Base-by-base conservation (phyloP, 495 filamentous ascomycete genomes). In the Ramalina peruviana region DNA sequence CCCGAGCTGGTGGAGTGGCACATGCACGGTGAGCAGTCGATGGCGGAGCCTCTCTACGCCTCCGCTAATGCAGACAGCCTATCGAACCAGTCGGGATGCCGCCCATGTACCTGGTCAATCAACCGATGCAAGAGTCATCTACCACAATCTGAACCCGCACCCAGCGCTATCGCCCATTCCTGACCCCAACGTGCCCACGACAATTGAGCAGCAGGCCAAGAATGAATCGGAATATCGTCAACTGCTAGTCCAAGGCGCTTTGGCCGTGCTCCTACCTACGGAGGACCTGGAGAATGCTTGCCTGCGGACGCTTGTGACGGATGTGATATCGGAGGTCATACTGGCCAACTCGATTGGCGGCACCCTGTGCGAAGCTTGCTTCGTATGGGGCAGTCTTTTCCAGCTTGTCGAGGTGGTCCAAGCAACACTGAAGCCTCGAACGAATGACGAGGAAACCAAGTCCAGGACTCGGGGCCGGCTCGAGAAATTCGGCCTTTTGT, bases 231-330 rank as follows among this genome's bases (percentile, higher is more conserved):
- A 75, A 48, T 94, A 92, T 67, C 79, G 87, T 61, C 85, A 86
- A 58, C 65, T 94, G 54, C 68, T 96, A 12, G 86, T 85, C 15
- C 78, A 86, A 54, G 83, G 79, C 4, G 72, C 83, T 40, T 67
- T 98, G 40, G 82, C 86, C 4, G 68, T 94, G 40, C 70, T 97
- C 21, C 72, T 98, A 30, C 92, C 92, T 5, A 92, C 86, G 16
- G 89, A 96, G 60, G 89, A 97, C 57, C 73, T 97, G 10, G 80
- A 88, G 58, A 96, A 93, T 64, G 76, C 71, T 43, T 94, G 86
- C 60, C 67, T 96, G 58, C 79, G 85, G 16, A 72, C 82, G 7
- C 70, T 98, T 43, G 81, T 96, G 49, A 76, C 79, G 38, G 88
- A 96, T 63, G 77, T 96, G 23, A 67, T 97, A 42, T 85, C 85